Evolutionary conservation across 768 basidiomycete species (phyloP), one percentile per base, ranked within the genome.

Genomic region (Amyloporia xantha): DNA sequence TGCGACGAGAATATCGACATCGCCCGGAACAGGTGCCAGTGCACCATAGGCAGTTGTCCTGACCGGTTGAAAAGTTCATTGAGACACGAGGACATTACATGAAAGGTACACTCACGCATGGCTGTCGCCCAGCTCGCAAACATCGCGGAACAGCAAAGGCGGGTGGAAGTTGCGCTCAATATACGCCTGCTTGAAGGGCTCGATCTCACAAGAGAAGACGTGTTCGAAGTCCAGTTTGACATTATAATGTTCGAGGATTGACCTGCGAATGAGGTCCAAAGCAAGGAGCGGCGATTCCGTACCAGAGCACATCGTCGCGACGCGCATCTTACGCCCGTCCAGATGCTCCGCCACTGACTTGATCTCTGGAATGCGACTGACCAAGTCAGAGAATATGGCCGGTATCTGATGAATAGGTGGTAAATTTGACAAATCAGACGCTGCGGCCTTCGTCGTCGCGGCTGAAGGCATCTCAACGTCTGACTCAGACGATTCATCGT

Each of bases 231-330:
- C 77, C 48, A 96, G 68, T 2, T 75, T 69, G 45, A 85, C 57
- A 2, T 71, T 77, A 56, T 81, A 79, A 56, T 84, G 84, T 25
- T 83, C 79, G 25, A 78, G 66, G 55, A 95, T 77, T 4, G 84
- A 79, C 50, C 84, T 79, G 49, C 83, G 82, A 39, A 96, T 90
- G 52, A 94, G 69, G 25, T 88, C 84, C 40, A 97, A 73, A 12
- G 94, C 94, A 28, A 96, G 81, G 20, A 97, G 77, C 44, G 94
- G 94, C 1, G 91, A 91, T 62, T 97, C 94, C 5, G 94, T 97
- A 21, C 94, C 94, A 36, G 92, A 95, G 67, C 87, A 96, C 94
- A 97, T 97, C 10, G 94, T 97, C 3, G 92, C 94, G 51, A 97
- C 80, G 65, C 92, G 86, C 63, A 97, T 71, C 59, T 87, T 91